Evolutionary conservation across 2,329 filamentous ascomycete species (phyloP), one percentile per base, ranked within the genome.

Genomic region (Fusarium coicis): DNA sequence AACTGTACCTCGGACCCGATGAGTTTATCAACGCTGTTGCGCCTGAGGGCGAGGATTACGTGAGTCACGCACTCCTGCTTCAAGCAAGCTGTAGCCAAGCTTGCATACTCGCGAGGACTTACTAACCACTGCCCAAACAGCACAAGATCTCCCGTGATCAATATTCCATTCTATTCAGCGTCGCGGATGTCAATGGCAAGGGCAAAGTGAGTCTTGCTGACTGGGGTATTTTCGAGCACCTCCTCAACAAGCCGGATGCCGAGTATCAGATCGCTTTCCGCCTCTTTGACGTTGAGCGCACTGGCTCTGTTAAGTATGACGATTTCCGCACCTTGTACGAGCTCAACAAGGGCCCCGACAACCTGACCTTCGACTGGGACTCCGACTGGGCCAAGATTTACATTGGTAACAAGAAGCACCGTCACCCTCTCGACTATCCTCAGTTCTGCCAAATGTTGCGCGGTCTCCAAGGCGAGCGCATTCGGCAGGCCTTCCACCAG

Each of bases 201-300:
- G 95, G 95, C 72, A 91, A 89, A 77, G 87, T 99, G 76, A 93
- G 86, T 76, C 85, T 98, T 61, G 87, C 91, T 68, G 96, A 99
- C 85, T 99, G 96, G 95, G 91, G 89, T 52, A 92, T 93, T 73
- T 99, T 98, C 83, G 94, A 98, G 85, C 97, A 97, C 85, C 89
- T 99, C 72, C 91, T 99, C 66, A 88, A 89, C 76, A 98, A 98
- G 85, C 93, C 96, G 70, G 96, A 98, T 80, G 96, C 96, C 82
- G 96, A 99, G 85, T 99, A 99, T 85, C 95, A 98, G 83, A 97
- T 99, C 78, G 96, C 96, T 21, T 99, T 98, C 85, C 93, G 96
- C 78, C 89, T 99, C 62, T 99, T 99, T 84, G 96, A 98, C 80
- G 88, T 94, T 77, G 91, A 96, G 57, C 90, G 93, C 70, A 93